Evolutionary conservation across 2,329 filamentous ascomycete genomes (phyloP).

Genomic region (Penicillium sumatraense): DNA sequence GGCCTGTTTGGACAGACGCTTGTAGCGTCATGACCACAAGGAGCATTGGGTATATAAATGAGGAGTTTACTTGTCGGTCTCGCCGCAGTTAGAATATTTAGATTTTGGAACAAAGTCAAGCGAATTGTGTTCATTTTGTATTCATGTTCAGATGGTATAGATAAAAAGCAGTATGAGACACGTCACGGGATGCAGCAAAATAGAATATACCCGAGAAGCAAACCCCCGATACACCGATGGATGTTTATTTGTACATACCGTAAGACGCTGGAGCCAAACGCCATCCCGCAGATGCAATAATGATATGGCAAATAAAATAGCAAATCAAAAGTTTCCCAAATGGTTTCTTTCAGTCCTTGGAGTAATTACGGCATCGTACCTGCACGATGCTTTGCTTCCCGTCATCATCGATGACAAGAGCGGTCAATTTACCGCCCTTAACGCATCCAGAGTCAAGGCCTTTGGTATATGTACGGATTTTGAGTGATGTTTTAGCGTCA

Average conservation of each 20-base stretch:
- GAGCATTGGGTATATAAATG: background rate
- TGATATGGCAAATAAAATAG: background rate
- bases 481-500: constrained; percentile 74
- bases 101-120: background rate
- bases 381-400: constrained; percentile 48
- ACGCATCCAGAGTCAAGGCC: constrained; percentile 87
- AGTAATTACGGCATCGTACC: constrained; percentile 46
- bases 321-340: background rate
- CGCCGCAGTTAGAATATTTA: background rate
- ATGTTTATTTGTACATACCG: background rate
- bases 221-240: background rate
- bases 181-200: background rate
- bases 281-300: constrained; percentile 4
- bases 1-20: background rate
- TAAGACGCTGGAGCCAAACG: constrained; percentile 2
- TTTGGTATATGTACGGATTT: constrained; percentile 71
- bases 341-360: constrained; percentile 15
- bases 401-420: constrained; percentile 71
- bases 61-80: background rate
- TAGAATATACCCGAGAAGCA: constrained; percentile 1
- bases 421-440: constrained; percentile 74
- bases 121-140: background rate
- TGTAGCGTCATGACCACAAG: background rate
- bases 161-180: constrained; percentile 1
- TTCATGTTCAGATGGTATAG: background rate